phyloP scores from a whole-genome alignment of 73 alveolate species.

The Paramecium pentaurelia region DNA sequence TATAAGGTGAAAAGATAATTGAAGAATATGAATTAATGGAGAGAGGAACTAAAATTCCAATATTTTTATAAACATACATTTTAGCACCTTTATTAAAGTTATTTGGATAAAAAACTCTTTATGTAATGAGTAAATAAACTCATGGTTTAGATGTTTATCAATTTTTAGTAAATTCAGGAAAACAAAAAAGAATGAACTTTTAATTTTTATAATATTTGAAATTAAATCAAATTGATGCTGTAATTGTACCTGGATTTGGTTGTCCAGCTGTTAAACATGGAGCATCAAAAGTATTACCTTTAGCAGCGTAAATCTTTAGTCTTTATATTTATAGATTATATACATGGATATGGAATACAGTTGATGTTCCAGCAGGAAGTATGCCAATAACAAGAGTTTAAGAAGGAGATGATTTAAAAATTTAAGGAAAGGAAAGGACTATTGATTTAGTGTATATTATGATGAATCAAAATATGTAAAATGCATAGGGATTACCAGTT shows the following conservation, averaged over 20 bases:
- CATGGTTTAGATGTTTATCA: background rate
- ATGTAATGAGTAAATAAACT: background rate
- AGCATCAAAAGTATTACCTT: constrained; percentile 13
- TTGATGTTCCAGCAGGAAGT: constrained; percentile 54
- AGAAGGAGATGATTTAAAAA: constrained; percentile 1
- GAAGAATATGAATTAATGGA: constrained; percentile 11
- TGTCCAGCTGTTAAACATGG: constrained; percentile 63
- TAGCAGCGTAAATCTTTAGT: constrained; percentile 3
- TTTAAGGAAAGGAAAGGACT: background rate
- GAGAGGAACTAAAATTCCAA: background rate
- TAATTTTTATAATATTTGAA: constrained; percentile 3
- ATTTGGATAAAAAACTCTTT: constrained; percentile 32
- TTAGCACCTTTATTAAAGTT: background rate
- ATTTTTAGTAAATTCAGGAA: background rate
- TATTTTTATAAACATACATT: background rate
- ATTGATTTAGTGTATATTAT: background rate
- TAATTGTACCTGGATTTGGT: constrained; percentile 65
- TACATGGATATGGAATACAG: constrained; percentile 62
- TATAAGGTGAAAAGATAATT: background rate
- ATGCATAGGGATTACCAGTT: constrained; percentile 80
- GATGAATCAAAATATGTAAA: constrained; percentile 51
- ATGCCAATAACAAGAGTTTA: constrained; percentile 41
- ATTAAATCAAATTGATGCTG: constrained; percentile 45
- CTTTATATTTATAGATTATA: background rate
- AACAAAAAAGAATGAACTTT: background rate